A percentile compares a stretch with the other conserved stretches of the same genome.
phyloP scores from a whole-genome alignment of 2,329 filamentous ascomycete genomes.

The Colletotrichum scovillei region DNA sequence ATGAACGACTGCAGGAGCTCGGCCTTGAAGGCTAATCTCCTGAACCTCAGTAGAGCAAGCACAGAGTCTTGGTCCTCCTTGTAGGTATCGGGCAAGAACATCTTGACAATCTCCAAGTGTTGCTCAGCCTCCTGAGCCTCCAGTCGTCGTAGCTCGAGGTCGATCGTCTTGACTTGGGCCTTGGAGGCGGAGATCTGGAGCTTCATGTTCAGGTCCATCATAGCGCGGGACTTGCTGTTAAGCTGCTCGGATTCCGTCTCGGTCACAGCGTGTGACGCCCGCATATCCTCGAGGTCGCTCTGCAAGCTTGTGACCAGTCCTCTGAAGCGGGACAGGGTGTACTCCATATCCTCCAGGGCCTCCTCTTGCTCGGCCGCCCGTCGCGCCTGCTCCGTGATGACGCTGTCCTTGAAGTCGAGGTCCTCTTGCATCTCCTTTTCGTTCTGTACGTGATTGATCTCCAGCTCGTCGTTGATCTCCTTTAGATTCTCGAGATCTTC shows the following conservation, averaged over 20 bases:
- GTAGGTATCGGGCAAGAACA: constrained; percentile 89
- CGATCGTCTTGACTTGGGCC: constrained; percentile 93
- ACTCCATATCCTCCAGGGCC: constrained; percentile 86
- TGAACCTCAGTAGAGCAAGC: constrained; percentile 88
- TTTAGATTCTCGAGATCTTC: constrained; percentile 90
- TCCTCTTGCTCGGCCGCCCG: constrained; percentile 82
- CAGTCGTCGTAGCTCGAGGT: constrained; percentile 86
- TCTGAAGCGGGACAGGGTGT: constrained; percentile 88
- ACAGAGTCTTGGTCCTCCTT: constrained; percentile 85
- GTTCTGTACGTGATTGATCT: constrained; percentile 91
- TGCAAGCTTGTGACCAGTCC: constrained; percentile 89
- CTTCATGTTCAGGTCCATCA: constrained; percentile 97
- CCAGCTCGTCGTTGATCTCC: constrained; percentile 94
- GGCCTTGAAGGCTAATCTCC: constrained; percentile 89
- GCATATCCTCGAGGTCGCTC: constrained; percentile 89
- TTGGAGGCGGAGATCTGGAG: constrained; percentile 90
- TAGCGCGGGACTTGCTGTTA: constrained; percentile 86
- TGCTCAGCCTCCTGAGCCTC: constrained; percentile 90
- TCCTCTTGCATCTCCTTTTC: constrained; percentile 96
- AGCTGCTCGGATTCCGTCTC: constrained; percentile 94
- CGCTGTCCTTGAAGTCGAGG: constrained; percentile 85
- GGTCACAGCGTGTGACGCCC: constrained; percentile 90
- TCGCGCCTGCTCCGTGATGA: constrained; percentile 85
- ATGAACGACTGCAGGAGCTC: constrained; percentile 81
- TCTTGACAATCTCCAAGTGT: constrained; percentile 87